phyloP scores from a whole-genome alignment of 2,329 filamentous ascomycete genomes.

The Talaromyces pinophilus region DNA sequence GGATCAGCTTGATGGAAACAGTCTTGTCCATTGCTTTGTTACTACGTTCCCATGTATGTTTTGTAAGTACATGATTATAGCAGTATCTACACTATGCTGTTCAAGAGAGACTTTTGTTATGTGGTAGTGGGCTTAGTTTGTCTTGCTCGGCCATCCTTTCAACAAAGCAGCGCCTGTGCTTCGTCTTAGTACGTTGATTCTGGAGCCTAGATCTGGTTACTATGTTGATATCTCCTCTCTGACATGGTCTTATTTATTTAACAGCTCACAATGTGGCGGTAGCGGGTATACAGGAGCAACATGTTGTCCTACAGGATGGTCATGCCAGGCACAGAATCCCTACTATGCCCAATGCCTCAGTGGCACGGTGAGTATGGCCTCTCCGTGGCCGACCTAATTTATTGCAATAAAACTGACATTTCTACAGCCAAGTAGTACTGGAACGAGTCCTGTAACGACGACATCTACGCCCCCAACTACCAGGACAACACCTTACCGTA shows the following conservation, averaged over 20 bases:
- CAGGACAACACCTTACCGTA: conserved; percentile 11
- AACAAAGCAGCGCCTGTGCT: conserved; percentile 11
- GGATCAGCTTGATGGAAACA: not conserved
- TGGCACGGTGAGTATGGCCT: conserved; percentile 6
- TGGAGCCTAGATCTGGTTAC: not conserved
- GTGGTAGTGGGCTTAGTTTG: not conserved
- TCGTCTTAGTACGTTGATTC: not conserved
- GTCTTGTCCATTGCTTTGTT: not conserved
- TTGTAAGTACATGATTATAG: not conserved
- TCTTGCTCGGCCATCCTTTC: conserved; percentile 5
- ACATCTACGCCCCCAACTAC: conserved; percentile 12
- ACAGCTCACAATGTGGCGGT: conserved; percentile 16
- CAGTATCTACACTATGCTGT: conserved; percentile 3
- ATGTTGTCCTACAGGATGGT: conserved; percentile 15
- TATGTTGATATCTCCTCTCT: not conserved
- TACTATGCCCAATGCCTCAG: conserved; percentile 16
- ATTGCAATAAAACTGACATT: not conserved
- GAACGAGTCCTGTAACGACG: conserved; percentile 2
- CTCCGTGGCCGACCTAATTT: not conserved
- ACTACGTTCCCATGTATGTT: not conserved
- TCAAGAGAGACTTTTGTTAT: not conserved
- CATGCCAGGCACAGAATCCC: conserved; percentile 13
- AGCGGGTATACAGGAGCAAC: conserved; percentile 11
- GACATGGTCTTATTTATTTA: not conserved
- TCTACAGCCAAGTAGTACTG: conserved; percentile 9